Base-by-base conservation (phyloP, 1,139 yeast species). In the Suzukiozyma palmioleophila region DNA sequence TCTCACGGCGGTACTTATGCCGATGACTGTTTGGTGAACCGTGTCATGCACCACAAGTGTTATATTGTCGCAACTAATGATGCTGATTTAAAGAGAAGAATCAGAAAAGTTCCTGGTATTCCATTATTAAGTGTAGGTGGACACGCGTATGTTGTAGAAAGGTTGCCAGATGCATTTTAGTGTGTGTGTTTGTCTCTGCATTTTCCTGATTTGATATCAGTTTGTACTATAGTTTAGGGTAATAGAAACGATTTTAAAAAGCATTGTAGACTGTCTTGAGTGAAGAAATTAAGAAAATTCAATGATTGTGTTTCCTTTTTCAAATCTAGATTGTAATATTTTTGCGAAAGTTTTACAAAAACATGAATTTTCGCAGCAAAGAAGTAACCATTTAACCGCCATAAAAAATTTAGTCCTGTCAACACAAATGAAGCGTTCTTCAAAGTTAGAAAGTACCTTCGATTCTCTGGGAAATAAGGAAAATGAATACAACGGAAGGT, bases 31-130 rank as follows among this genome's bases (percentile, higher is more conserved):
- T 64, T 92, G 30, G 97, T 92, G 22, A 83, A 85, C 57, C 73
- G 98, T 50, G 95, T 92, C 6, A 77, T 90, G 63, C 97, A 90
- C 56, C 97, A 92, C 64, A 92, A 92, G 59, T 92, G 98, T 63
- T 92, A 81, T 57, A 90, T 92, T 42, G 97, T 92, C 32, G 98
- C 98, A 34, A 90, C 97, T 1, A 92, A 92, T 62, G 98, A 92
- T 81, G 97, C 96, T n/a, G 97, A 92, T 53, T 70, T 92, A 57
- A 92, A 92, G 61, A 80, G 97, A 56, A 77, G 98, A 60, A 77
- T 92, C 32, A 78, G 98, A 65, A 92, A 92, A 63, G 89, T 92
- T 12, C 98, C 97, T 1, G 98, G 98, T 54, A 86, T 92, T 46
- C 98, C 98, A 9, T 72, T 92, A 35, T 80, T 92, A 92, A 88